Evolutionary conservation across 176 grass and related monocot species (phyloP).

Genomic region (Hyparrhenia diplandra): DNA sequence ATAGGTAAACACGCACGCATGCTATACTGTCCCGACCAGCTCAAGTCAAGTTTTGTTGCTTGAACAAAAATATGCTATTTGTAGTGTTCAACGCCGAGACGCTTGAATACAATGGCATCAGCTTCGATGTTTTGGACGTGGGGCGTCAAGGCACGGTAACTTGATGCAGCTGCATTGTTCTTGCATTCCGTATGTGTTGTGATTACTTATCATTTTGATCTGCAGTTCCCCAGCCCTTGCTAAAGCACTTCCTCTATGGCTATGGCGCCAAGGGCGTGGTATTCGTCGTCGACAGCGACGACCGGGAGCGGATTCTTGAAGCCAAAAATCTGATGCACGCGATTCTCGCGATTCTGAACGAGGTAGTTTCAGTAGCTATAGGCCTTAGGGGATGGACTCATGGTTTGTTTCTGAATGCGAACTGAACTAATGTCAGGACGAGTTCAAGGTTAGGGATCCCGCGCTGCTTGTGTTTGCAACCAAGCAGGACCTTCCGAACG

Average conservation of each 20-base stretch:
- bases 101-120: background rate
- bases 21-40: background rate
- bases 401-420: background rate
- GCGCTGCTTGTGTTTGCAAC: conserved; percentile 3
- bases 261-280: background rate
- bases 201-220: background rate
- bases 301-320: background rate
- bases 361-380: background rate
- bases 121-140: background rate
- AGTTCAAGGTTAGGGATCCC: background rate
- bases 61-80: background rate
- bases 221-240: background rate
- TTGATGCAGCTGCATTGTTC: background rate
- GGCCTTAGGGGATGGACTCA: background rate
- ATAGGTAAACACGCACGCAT: background rate
- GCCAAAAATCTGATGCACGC: background rate
- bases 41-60: background rate
- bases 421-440: background rate
- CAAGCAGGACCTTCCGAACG: conserved; percentile 8
- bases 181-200: background rate
- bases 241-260: conserved; percentile 1
- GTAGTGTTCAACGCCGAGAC: background rate
- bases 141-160: background rate
- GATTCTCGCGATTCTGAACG: background rate
- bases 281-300: conserved; percentile 1